Evolutionary conservation across 345 rosid genomes (phyloP), one percentile per base, ranked within the genome.

Genomic region (Conringia planisiliqua): DNA sequence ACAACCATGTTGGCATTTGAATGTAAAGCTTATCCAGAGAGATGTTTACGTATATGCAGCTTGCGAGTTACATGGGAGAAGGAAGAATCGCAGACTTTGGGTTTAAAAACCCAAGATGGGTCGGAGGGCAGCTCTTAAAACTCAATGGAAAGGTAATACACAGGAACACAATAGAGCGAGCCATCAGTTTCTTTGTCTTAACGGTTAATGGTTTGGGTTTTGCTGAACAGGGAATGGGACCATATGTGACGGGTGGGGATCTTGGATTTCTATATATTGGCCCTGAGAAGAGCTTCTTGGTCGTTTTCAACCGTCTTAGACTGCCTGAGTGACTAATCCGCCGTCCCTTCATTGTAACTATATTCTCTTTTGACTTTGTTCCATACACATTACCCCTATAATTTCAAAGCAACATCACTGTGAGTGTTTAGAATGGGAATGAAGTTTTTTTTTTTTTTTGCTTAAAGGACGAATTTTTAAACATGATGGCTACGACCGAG

Each of bases 51-150:
- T 68, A 68, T 50, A 10, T 81, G 61, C 78, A 94, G 98, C 89
- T 85, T 70, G 88, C 92, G 14, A 83, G 93, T 83, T 88, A 87
- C 85, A 85, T 80, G 82, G 98, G 97, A 70, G 87, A 90, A 83
- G 97, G 97, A 82, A 87, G 93, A 82, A 90, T 90, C 71, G 97
- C 98, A 70, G 90, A 88, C 71, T 78, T 88, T 39, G 96, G 93
- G 69, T 90, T 88, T 73, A 68, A 73, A 56, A 89, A 90, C 78
- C 96, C 97, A 12, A 82, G 75, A 72, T 94, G 98, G 98, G 97
- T 94, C 9, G 93, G 86, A 18, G 97, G 98, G 26, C 91, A 87
- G 83, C 93, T 94, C 74, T 85, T 94, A 62, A 89, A 88, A 79
- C 87, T 94, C 42, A 86, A 79, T 76, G 98, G 98, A 77, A 88